Base-by-base conservation (phyloP, 768 basidiomycete genomes). In the Coprinellus aureogranulatus region DNA sequence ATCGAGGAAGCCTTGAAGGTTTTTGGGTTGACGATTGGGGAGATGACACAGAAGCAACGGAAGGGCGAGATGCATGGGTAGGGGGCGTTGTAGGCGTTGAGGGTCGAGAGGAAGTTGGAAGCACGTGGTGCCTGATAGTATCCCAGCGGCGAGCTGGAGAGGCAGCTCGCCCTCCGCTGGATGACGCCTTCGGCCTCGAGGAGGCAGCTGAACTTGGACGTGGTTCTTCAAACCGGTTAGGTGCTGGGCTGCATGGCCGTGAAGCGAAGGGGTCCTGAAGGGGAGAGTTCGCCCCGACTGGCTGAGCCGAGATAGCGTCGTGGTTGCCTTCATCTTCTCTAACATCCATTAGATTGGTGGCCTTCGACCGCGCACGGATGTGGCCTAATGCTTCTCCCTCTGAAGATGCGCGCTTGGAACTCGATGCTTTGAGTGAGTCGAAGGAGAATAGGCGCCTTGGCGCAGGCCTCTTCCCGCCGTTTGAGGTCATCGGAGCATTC, bases 111-210 rank as follows among this genome's bases (percentile, higher is more conserved):
- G 69, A 51, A 8, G 69, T 54, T 0, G 75, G 75, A 22, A 84
- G 65, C 12, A 85, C 82, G 65, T 84, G 82, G 41, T 78, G 78
- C n/a, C 84, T 75, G 14, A 85, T 60, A 27, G 71, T 72, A 23
- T 83, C 79, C 84, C 84, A 86, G 25, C 81, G 41, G 4, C 28
- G 39, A 44, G 5, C 20, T 6, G 41, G 41, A 20, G 55, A 46
- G 11, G 56, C 42, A 18, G n/a, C 48, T 14, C 37, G 11, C 11
- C 57, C n/a, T 25, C 6, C 28, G n/a, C 57, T 28, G 1, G 53
- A 50, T 20, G 57, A 51, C 11, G 57, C 48, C 25, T 58, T 58
- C 5, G 57, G 34, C 23, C 57, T 39, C 3, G 26, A 11, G 11
- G 57, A 26, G 14, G 22, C 23, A 5, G 49, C 23, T 10, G 56